phyloP scores from a whole-genome alignment of 345 rosid species.

The Eucalyptus rudis region DNA sequence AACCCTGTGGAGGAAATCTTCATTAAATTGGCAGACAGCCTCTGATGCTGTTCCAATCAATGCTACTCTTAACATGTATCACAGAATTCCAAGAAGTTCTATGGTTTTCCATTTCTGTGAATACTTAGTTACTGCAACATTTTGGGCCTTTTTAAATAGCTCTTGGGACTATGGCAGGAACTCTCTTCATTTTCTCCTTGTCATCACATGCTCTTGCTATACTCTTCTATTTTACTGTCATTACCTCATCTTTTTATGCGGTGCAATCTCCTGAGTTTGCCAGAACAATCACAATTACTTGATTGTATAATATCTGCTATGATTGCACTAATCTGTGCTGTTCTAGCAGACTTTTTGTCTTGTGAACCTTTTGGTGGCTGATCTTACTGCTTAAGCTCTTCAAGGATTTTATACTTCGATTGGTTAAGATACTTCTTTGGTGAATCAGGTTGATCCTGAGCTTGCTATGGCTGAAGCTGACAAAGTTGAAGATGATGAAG shows the following conservation, averaged over 20 bases:
- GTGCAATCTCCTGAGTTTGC: neutral
- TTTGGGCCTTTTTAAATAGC: neutral
- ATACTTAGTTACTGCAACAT: neutral
- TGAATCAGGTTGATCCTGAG: conserved; percentile 81
- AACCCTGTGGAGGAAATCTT: neutral
- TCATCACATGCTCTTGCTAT: neutral
- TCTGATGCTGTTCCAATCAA: neutral
- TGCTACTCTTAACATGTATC: neutral
- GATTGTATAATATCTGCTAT: neutral
- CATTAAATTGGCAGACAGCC: neutral
- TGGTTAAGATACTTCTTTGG: neutral
- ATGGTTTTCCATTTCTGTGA: neutral
- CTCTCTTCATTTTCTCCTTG: neutral
- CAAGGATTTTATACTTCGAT: neutral
- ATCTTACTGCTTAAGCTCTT: neutral
- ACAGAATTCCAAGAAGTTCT: neutral
- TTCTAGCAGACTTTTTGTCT: neutral
- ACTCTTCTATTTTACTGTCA: neutral
- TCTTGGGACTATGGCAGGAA: neutral
- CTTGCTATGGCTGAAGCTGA: conserved; percentile 99
- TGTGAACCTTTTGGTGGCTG: neutral
- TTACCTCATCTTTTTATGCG: neutral
- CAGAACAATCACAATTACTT: neutral
- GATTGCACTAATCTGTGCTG: neutral
- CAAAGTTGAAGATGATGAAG: conserved; percentile 99